A percentile compares a stretch with the other conserved stretches of the same genome.
Evolutionary conservation across 2,329 filamentous ascomycete genomes (phyloP).

Genomic region (Cordyceps cateniannulata): DNA sequence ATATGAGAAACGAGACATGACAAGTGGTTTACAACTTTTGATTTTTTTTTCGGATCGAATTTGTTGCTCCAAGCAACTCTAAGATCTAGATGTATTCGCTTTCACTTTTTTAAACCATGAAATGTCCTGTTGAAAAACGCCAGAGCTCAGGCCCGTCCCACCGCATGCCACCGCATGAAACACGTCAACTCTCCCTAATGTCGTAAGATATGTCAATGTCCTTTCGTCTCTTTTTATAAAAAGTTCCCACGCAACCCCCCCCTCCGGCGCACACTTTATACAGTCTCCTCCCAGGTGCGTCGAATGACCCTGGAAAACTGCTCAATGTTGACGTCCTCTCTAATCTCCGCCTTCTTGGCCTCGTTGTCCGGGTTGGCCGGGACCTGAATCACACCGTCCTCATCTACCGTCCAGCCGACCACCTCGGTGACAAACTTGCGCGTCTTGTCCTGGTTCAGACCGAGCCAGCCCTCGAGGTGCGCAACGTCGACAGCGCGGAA

Average conservation of each 20-base stretch:
- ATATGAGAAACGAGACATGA: neutral
- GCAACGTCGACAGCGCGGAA: conserved; percentile 65
- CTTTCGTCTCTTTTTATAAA: neutral
- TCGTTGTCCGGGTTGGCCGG: conserved; percentile 96
- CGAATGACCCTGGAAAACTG: conserved; percentile 76
- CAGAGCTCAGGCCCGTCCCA: conserved; percentile 11
- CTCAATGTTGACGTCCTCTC: conserved; percentile 89
- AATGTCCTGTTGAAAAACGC: conserved; percentile 14
- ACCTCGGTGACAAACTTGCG: conserved; percentile 78
- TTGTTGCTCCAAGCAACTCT: neutral
- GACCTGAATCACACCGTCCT: conserved; percentile 60
- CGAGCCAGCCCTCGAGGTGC: conserved; percentile 70
- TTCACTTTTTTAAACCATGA: conserved; percentile 10
- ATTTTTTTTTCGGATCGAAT: conserved; percentile 9
- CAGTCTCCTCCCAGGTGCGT: conserved; percentile 72
- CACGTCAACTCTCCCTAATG: conserved; percentile 9
- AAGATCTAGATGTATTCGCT: conserved; percentile 8
- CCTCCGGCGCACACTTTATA: conserved; percentile 18
- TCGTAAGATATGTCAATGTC: conserved; percentile 7
- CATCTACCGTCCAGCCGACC: conserved; percentile 77
- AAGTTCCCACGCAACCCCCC: neutral
- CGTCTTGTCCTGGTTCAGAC: conserved; percentile 60
- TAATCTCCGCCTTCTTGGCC: conserved; percentile 89
- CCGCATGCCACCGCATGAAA: conserved; percentile 2
- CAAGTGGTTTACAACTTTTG: neutral